These are phyloP conservation scores for Mucor plumbeus DNA, from an alignment of 371 early-diverging fungal genomes.

Conservation along the genomic window DNA sequence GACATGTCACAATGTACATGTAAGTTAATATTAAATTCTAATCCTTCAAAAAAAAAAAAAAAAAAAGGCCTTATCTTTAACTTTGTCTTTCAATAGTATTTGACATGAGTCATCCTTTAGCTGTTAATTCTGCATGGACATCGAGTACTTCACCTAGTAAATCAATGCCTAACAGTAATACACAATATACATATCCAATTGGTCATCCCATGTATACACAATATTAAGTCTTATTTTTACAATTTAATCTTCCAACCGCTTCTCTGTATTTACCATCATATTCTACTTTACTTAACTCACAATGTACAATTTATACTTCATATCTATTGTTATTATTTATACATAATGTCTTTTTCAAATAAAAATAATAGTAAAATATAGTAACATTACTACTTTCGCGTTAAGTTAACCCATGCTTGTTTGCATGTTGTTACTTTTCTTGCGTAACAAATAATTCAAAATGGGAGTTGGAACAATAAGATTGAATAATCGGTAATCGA, in stretches of 20 bases:
- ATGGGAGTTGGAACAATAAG: not conserved
- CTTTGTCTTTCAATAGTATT: not conserved
- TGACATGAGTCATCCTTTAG: constrained; percentile 4
- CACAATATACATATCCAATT: constrained; percentile 6
- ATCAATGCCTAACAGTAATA: not conserved
- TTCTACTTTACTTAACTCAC: not conserved
- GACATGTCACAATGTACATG: constrained; percentile 3
- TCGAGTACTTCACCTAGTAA: not conserved
- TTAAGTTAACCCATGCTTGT: not conserved
- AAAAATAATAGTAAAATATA: no score
- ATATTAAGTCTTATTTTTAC: not conserved
- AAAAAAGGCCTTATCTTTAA: not conserved
- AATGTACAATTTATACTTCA: not conserved
- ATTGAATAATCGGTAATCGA: not conserved
- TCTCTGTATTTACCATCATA: not conserved
- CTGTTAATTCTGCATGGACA: not conserved
- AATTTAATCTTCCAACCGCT: not conserved
- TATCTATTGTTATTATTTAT: no score
- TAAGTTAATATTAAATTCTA: not conserved
- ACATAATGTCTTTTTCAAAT: no score
- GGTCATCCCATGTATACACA: constrained; percentile 9
- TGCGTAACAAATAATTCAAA: constrained; percentile 2
- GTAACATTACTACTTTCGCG: not conserved
- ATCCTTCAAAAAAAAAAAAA: no score
- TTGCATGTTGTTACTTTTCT: not conserved